Conservation (phyloP, 768 basidiomycete genomes). For the Naganishia onofrii region DNA sequence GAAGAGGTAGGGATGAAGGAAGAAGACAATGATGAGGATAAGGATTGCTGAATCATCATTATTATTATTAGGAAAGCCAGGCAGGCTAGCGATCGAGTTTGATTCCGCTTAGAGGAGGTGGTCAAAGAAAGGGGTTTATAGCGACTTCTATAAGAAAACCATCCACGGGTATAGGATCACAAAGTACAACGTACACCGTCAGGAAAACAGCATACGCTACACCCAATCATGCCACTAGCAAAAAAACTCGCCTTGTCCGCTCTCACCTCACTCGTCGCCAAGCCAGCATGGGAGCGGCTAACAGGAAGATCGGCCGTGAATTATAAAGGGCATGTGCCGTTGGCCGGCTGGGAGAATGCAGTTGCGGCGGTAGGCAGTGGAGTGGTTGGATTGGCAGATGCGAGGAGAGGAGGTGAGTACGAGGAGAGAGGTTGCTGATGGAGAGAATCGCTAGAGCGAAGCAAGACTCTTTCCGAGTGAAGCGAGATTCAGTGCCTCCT, state of each 20-base stretch:
- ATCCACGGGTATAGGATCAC: too few relatives aligned
- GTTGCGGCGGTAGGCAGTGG: constrained; percentile 84
- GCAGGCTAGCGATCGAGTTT: too few relatives aligned
- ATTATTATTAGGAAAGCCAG: too few relatives aligned
- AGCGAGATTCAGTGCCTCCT: background rate
- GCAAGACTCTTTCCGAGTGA: background rate
- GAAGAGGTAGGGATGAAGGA: background rate
- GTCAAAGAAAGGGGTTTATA: too few relatives aligned
- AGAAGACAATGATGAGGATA: background rate
- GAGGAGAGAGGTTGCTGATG: background rate
- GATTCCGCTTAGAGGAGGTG: too few relatives aligned
- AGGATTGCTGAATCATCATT: too few relatives aligned
- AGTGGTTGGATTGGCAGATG: constrained; percentile 73
- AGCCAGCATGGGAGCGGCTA: background rate
- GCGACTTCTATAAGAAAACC: too few relatives aligned
- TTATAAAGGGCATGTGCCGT: constrained; percentile 58
- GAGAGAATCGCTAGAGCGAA: background rate
- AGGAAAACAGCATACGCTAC: background rate
- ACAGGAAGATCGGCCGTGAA: constrained; percentile 30
- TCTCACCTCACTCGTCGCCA: constrained; percentile 11
- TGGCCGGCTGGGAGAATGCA: constrained; percentile 76
- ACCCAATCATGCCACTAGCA: background rate
- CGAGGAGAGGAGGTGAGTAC: constrained; percentile 74
- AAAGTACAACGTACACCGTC: too few relatives aligned
- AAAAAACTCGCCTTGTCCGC: constrained; percentile 4